These are phyloP conservation scores for Lactarius deliciosus DNA, from an alignment of 768 basidiomycete genomes.

Conservation along the genomic window DNA sequence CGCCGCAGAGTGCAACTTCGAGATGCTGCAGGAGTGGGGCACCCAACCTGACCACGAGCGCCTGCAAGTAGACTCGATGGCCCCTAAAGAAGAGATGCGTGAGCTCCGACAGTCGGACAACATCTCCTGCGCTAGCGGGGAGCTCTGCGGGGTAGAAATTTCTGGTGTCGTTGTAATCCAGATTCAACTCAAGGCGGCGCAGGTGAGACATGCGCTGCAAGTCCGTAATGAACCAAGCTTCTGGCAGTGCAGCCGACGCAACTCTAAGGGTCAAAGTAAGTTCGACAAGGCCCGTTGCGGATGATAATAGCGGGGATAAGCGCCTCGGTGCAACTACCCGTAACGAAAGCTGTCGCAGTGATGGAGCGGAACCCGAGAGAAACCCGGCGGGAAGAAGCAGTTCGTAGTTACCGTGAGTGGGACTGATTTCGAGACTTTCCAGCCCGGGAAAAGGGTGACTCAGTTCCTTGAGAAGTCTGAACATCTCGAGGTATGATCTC, in stretches of 20 bases:
- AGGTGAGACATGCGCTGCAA: no score
- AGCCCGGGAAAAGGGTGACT: not conserved
- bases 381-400: not conserved
- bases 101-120: not conserved
- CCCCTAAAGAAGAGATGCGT: not conserved
- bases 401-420: not conserved
- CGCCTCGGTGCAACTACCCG: not conserved
- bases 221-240: no score
- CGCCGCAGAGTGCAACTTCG: not conserved
- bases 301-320: not conserved
- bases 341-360: not conserved
- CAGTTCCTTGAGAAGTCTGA: not conserved
- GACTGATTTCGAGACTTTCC: not conserved
- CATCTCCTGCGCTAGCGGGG: no score
- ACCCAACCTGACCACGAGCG: not conserved
- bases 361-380: not conserved
- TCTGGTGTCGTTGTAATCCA: no score
- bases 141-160: accelerated
- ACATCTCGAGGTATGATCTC: not conserved
- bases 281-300: not conserved
- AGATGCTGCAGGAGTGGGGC: conserved; percentile 10
- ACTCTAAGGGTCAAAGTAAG: not conserved
- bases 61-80: not conserved
- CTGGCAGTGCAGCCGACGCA: no score
- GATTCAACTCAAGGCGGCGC: no score